Percentiles rank a stretch among this genome's conserved stretches.
phyloP scores from a whole-genome alignment of 75 land plant genomes.

The Ceratopteris richardii region DNA sequence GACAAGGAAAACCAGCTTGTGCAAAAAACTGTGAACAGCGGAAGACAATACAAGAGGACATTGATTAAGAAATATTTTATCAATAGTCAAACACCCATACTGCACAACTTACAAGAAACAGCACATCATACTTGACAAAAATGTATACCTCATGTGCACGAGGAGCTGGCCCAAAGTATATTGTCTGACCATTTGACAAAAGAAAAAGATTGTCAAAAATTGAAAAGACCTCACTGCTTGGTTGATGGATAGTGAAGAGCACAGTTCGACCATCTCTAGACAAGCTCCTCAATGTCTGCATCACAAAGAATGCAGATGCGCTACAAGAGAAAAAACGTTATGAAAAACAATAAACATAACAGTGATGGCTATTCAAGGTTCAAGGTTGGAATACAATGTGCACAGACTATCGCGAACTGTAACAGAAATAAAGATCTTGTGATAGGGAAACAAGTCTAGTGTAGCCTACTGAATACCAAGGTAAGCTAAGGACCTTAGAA shows the following conservation, averaged over 20 bases:
- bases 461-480: no score
- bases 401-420: no score
- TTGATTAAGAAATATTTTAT: no score
- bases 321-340: conserved; percentile 23
- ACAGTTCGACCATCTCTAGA: conserved; percentile 64
- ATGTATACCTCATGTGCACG: conserved; percentile 47
- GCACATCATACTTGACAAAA: neutral
- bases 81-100: no score
- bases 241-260: conserved; percentile 78
- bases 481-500: no score
- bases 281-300: conserved; percentile 46
- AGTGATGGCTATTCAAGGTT: no score
- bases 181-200: conserved; percentile 55
- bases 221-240: conserved; percentile 80
- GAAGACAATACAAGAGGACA: no score
- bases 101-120: neutral
- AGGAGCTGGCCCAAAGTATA: conserved; percentile 70
- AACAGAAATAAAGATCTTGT: no score
- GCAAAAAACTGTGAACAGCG: conserved; percentile 57
- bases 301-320: conserved; percentile 77
- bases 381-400: no score
- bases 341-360: no score
- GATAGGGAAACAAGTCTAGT: no score
- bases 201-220: conserved; percentile 74
- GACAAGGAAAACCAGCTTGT: conserved; percentile 79